These are phyloP conservation scores for Handroanthus guayacan DNA, from an alignment of 257 asterid species.

Conservation along the genomic window DNA sequence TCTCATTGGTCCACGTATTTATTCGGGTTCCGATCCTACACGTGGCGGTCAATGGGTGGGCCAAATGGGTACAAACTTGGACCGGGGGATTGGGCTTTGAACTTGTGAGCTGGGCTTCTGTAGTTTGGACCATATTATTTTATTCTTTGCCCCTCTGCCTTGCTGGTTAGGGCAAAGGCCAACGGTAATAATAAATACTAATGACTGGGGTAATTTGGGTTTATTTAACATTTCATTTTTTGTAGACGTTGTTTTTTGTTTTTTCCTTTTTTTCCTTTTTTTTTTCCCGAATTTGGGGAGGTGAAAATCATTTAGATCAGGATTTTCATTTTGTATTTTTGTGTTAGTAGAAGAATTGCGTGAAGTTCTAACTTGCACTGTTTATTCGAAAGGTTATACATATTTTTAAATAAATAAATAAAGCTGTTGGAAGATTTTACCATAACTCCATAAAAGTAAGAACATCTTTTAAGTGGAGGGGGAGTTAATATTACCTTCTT, in stretches of 20 bases:
- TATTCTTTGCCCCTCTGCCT: neutral
- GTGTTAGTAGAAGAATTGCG: too few relatives aligned
- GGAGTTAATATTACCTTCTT: too few relatives aligned
- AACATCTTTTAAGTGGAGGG: too few relatives aligned
- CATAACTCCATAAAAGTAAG: too few relatives aligned
- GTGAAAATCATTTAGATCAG: neutral
- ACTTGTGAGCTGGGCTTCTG: constrained; percentile 1
- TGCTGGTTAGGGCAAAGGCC: neutral
- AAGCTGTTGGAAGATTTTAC: too few relatives aligned
- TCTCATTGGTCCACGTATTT: constrained; percentile 61
- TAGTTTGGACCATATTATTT: neutral
- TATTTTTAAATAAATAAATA: too few relatives aligned
- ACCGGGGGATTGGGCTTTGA: neutral
- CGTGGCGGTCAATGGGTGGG: constrained; percentile 39
- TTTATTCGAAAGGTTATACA: too few relatives aligned
- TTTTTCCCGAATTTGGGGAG: neutral
- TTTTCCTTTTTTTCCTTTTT: neutral
- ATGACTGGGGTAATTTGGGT: neutral
- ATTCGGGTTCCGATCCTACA: constrained; percentile 24
- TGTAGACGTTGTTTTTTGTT: too few relatives aligned
- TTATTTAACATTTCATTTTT: neutral
- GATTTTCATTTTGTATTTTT: too few relatives aligned
- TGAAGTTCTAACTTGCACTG: too few relatives aligned
- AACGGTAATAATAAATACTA: neutral
- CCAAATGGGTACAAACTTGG: neutral